Percentiles rank a stretch among this genome's conserved stretches.
phyloP scores from a whole-genome alignment of 2,329 filamentous ascomycete genomes.

The Fusarium sp. region DNA sequence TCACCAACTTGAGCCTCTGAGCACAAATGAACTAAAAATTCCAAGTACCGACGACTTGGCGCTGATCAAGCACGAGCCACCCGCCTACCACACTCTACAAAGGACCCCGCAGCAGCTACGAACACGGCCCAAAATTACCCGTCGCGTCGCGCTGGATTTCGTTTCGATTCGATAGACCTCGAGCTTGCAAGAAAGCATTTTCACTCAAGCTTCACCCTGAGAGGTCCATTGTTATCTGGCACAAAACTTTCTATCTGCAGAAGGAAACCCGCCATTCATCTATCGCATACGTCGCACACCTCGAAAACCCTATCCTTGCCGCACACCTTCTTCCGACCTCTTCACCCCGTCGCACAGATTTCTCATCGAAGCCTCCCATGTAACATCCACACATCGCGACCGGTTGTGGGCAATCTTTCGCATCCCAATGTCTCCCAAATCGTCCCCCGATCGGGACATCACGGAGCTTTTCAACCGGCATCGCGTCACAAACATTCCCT shows the following conservation, averaged over 20 bases:
- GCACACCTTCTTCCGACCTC: not conserved
- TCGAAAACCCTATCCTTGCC: not conserved
- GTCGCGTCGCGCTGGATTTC: conserved; percentile 28
- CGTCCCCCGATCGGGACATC: conserved; percentile 37
- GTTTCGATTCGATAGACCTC: not conserved
- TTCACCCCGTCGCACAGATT: not conserved
- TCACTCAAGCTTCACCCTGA: not conserved
- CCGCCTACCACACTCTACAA: not conserved
- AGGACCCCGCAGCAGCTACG: conserved; percentile 31
- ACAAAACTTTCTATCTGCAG: not conserved
- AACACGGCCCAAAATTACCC: conserved; percentile 33
- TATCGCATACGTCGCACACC: not conserved
- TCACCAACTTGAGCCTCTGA: not conserved
- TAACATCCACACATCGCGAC: conserved; percentile 28
- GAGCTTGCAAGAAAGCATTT: not conserved
- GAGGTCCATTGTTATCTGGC: not conserved
- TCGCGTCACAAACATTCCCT: conserved; percentile 46
- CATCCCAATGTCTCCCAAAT: conserved; percentile 39
- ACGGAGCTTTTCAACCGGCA: conserved; percentile 39
- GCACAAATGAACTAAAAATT: not conserved
- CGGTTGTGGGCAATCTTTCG: conserved; percentile 25
- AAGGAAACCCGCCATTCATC: not conserved
- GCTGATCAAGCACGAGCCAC: conserved; percentile 31
- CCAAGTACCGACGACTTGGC: conserved; percentile 24
- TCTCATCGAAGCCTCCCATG: conserved; percentile 27